Base-by-base conservation (phyloP, 352 stramenopile species). In the Pythium scleroteichum region DNA sequence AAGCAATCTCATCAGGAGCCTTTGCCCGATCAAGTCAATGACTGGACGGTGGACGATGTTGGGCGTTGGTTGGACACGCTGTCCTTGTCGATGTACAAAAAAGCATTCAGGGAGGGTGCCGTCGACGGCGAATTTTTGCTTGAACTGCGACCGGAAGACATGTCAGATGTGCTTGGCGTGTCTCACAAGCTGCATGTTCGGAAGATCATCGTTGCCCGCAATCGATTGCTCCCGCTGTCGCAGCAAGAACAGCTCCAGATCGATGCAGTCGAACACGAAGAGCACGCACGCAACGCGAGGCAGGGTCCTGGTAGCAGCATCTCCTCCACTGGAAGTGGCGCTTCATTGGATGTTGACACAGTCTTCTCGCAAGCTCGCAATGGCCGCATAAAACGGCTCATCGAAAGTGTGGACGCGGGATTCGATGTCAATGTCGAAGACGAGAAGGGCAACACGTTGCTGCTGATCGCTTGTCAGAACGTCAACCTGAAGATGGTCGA, bases 81-180 rank as follows among this genome's bases (percentile, higher is more conserved):
- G n/a, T 86, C 85, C 9, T 66, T 98, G 14, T 70, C 74, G 32
- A 87, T 98, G 62, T 98, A 98, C 78, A 93, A 94, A 62, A 62
- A 69, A 41, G 89, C 93, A 22, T 98, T 98, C 65, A 56, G 60
- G 1, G 94, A 98, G 64, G 93, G 79, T 6, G 83, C 82, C 1
- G 89, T 98, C 50, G 94, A 98, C 55, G 94, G 94, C 40, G 87
- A 83, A 41, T 97, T 98, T 56, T 68, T 98, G 44, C 76, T 97
- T 20, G 91, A 98, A 54, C 75, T 98, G 40, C 78, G 88, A 0
- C 70, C 90, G n/a, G 91, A 97, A 27, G 94, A 98, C 66, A 76
- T 98, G 71, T 72, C 81, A 3, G 85, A 98, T 51, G 82, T 97
- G 27, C 75, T 98, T 2, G 90, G 86, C 26, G 81, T 98, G 51